Percentiles rank a stretch among this genome's conserved stretches.
Conservation (phyloP, 345 rosid genomes). For the Cardamine occulta region DNA sequence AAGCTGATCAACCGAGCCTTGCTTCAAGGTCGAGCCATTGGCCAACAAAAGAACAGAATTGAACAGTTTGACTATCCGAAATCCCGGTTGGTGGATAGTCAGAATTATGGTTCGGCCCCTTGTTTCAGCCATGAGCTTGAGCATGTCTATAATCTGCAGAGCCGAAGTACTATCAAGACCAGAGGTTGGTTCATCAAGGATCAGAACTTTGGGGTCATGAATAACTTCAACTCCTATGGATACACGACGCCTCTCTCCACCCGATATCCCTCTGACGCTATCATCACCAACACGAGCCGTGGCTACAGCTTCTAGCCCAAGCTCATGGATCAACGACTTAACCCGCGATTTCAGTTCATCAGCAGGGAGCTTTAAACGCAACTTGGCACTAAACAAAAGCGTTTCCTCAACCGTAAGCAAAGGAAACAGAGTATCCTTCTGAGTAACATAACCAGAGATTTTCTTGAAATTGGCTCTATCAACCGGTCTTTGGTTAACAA, state of each 20-base stretch:
- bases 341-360: constrained; percentile 59
- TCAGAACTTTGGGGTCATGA: constrained; percentile 85
- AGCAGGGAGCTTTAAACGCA: constrained; percentile 69
- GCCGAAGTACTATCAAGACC: constrained; percentile 95
- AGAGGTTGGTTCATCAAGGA: constrained; percentile 98
- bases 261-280: constrained; percentile 84
- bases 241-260: constrained; percentile 95
- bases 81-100: constrained; percentile 94
- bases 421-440: constrained; percentile 86
- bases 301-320: constrained; percentile 78
- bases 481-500: constrained; percentile 63
- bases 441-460: constrained; percentile 85
- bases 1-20: constrained; percentile 79
- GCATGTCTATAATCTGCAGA: constrained; percentile 79
- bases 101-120: constrained; percentile 72
- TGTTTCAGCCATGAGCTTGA: constrained; percentile 87
- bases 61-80: constrained; percentile 83
- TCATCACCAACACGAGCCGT: constrained; percentile 80
- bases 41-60: constrained; percentile 78
- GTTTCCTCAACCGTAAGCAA: constrained; percentile 95
- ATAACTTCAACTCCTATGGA: constrained; percentile 93
- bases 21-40: constrained; percentile 76
- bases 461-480: constrained; percentile 71
- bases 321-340: constrained; percentile 71
- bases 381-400: constrained; percentile 82